These are phyloP conservation scores for Flaveria brownii DNA, from an alignment of 129 eudicot genomes.

Conservation along the genomic window DNA sequence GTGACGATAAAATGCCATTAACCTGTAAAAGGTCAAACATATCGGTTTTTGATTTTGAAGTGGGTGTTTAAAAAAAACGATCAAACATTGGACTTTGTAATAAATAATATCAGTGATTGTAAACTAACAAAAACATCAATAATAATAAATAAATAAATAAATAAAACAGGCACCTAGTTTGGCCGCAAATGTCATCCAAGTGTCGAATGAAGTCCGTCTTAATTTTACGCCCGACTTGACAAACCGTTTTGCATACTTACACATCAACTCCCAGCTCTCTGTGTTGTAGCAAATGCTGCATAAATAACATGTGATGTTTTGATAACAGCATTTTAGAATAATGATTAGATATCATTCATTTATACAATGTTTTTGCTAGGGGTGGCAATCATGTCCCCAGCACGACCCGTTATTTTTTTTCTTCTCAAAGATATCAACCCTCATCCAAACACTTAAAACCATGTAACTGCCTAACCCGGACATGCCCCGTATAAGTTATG, in stretches of 20 bases:
- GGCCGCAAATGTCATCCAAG: slow-evolving; percentile 90
- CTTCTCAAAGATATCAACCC: too few species aligned
- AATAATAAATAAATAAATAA: neutral
- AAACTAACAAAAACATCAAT: neutral
- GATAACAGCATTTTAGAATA: neutral
- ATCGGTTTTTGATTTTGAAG: too few species aligned
- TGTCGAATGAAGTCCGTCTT: slow-evolving; percentile 66
- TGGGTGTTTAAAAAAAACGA: too few species aligned
- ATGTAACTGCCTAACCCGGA: neutral
- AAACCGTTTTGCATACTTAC: slow-evolving; percentile 77
- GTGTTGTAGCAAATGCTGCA: slow-evolving; percentile 79
- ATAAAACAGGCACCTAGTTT: slow-evolving; percentile 51
- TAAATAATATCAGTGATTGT: neutral
- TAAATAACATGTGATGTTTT: neutral
- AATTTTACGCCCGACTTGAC: slow-evolving; percentile 72
- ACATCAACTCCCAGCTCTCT: slow-evolving; percentile 64
- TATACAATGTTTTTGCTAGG: neutral
- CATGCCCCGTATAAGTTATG: neutral
- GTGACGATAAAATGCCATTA: neutral
- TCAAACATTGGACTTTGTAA: neutral
- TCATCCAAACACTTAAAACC: neutral
- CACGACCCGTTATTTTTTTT: too few species aligned
- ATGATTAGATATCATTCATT: neutral
- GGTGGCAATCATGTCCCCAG: neutral
- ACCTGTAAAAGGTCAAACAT: neutral